Evolutionary conservation across 148 eudicot genomes (phyloP).

Genomic region (Vaccinium corymbosum): DNA sequence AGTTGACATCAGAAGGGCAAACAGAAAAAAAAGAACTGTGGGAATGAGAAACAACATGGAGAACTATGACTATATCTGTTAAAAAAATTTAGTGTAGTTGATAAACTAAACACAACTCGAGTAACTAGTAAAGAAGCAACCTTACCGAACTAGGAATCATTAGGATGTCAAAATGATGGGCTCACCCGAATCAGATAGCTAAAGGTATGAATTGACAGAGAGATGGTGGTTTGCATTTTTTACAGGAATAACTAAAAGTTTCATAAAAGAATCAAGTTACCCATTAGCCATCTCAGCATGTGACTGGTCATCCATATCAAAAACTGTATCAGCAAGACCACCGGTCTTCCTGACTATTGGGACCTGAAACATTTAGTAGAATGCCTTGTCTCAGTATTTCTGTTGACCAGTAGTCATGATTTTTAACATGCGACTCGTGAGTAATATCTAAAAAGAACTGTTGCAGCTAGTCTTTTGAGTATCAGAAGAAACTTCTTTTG

Average conservation of each 20-base stretch:
- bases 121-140: too few species aligned
- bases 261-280: slow-evolving; percentile 32
- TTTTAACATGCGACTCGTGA: neutral
- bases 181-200: too few species aligned
- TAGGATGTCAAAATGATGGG: too few species aligned
- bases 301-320: slow-evolving; percentile 68
- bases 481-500: neutral
- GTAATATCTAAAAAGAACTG: neutral
- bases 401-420: neutral
- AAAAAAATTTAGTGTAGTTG: neutral
- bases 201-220: too few species aligned
- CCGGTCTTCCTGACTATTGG: slow-evolving; percentile 86
- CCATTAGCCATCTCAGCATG: slow-evolving; percentile 61
- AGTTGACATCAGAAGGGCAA: neutral
- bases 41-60: neutral
- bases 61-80: neutral
- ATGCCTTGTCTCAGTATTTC: neutral
- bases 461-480: neutral
- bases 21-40: neutral
- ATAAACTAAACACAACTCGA: too few species aligned
- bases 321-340: slow-evolving; percentile 91
- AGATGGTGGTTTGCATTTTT: neutral
- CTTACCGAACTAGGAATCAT: too few species aligned
- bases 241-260: neutral
- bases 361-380: slow-evolving; percentile 37